Evolutionary conservation across 805 yeast species (phyloP).

Genomic region (Zygoascus biomembranicola): DNA sequence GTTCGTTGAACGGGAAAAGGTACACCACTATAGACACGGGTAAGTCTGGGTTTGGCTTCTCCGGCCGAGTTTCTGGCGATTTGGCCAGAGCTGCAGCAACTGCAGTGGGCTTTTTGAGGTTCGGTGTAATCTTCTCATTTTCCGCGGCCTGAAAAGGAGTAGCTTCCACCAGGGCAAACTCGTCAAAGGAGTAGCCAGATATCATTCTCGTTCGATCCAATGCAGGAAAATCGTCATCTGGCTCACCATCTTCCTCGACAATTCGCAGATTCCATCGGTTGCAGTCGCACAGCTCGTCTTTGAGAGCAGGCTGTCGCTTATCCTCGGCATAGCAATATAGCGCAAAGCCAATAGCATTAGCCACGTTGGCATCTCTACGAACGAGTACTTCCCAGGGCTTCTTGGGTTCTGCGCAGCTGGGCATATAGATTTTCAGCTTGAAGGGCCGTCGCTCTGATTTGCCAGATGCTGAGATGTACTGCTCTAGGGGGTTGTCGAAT

Average conservation of each 20-base stretch:
- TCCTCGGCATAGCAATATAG: constrained; percentile 29
- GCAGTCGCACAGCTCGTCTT: constrained; percentile 37
- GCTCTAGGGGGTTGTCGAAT: constrained; percentile 29
- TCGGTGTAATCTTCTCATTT: constrained; percentile 28
- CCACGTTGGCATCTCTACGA: constrained; percentile 36
- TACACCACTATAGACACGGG: constrained; percentile 13
- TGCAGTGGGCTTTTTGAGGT: constrained; percentile 14
- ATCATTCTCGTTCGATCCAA: constrained; percentile 61
- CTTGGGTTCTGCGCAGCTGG: constrained; percentile 23
- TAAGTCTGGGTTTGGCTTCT: neutral
- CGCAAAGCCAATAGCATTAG: constrained; percentile 48
- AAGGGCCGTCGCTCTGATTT: constrained; percentile 26
- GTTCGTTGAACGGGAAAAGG: constrained; percentile 27
- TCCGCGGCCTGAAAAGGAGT: constrained; percentile 27
- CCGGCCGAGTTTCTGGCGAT: neutral
- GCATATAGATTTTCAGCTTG: constrained; percentile 28
- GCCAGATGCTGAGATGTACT: constrained; percentile 29
- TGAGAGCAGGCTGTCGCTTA: constrained; percentile 21
- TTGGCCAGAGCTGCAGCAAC: constrained; percentile 11
- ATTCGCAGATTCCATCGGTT: constrained; percentile 69
- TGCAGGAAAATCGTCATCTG: constrained; percentile 85
- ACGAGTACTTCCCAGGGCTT: constrained; percentile 28
- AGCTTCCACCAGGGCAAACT: constrained; percentile 67
- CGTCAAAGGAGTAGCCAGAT: constrained; percentile 69
- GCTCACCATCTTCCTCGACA: constrained; percentile 89